Percentiles rank a stretch among this genome's conserved stretches.
Evolutionary conservation across 805 yeast genomes (phyloP).

Genomic region (Schizosaccharomyces osmophilus): DNA sequence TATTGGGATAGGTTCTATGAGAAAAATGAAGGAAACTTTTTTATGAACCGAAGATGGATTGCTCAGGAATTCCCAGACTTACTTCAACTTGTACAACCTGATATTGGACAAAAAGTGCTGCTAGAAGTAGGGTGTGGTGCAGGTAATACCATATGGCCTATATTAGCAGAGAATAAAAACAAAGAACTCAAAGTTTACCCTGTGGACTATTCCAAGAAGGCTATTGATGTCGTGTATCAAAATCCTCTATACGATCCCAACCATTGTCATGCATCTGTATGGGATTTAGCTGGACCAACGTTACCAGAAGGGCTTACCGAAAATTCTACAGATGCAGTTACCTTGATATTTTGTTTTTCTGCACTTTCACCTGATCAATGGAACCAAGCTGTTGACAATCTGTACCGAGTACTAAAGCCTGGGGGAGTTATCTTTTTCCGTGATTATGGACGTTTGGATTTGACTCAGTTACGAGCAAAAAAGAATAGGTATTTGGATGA

Average conservation of each 20-base stretch:
- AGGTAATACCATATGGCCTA: slow-evolving; percentile 88
- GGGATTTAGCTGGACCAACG: slow-evolving; percentile 72
- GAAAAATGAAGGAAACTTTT: slow-evolving; percentile 76
- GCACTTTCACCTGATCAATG: slow-evolving; percentile 85
- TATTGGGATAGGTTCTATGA: slow-evolving; percentile 90
- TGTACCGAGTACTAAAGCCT: slow-evolving; percentile 56
- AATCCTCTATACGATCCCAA: slow-evolving; percentile 28
- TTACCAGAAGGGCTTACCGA: slow-evolving; percentile 72
- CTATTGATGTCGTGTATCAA: slow-evolving; percentile 58
- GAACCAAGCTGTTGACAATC: slow-evolving; percentile 51
- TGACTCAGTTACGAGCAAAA: slow-evolving; percentile 86
- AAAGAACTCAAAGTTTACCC: slow-evolving; percentile 51
- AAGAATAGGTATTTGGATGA: slow-evolving; percentile 68
- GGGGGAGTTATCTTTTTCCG: slow-evolving; percentile 77
- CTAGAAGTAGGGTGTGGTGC: slow-evolving; percentile 96
- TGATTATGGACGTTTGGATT: slow-evolving; percentile 87
- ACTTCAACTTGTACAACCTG: slow-evolving; percentile 46
- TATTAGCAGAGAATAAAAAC: slow-evolving; percentile 59
- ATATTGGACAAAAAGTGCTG: slow-evolving; percentile 45
- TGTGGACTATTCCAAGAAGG: slow-evolving; percentile 72
- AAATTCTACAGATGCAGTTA: slow-evolving; percentile 66
- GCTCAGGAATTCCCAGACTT: slow-evolving; percentile 78
- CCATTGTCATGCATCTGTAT: slow-evolving; percentile 60
- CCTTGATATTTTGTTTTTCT: slow-evolving; percentile 85
- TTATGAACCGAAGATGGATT: slow-evolving; percentile 90